Conservation (phyloP, 2,329 filamentous ascomycete genomes). For the Diaporthe amygdali region DNA sequence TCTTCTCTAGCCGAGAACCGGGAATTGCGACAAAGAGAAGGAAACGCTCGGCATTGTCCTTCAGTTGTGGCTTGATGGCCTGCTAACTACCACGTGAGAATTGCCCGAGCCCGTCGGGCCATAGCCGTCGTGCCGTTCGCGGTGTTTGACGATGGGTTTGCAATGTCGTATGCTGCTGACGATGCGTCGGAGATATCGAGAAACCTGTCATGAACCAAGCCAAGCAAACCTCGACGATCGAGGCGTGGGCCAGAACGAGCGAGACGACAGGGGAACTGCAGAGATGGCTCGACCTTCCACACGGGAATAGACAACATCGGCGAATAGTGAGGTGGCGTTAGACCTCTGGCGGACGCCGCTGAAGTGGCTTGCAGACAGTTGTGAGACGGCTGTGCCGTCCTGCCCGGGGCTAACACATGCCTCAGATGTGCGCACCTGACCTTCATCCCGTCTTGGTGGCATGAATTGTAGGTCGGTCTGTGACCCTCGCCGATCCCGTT, state of each 20-base stretch:
- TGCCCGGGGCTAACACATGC: constrained; percentile 17
- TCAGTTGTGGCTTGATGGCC: not conserved
- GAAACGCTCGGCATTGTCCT: not conserved
- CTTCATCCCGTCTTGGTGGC: constrained; percentile 15
- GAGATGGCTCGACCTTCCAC: not conserved
- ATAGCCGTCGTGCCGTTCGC: not conserved
- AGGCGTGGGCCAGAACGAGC: not conserved
- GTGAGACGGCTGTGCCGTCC: constrained; percentile 21
- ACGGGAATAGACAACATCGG: constrained; percentile 6
- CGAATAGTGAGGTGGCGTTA: constrained; percentile 1
- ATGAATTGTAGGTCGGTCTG: not conserved
- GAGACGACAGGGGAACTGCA: not conserved
- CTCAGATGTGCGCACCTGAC: constrained; percentile 21
- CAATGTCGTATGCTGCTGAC: constrained; percentile 1
- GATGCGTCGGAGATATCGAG: not conserved
- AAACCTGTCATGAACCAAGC: not conserved
- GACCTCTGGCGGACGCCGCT: not conserved
- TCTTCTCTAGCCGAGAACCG: not conserved
- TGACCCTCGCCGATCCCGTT: not conserved
- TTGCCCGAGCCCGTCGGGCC: not conserved
- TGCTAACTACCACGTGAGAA: not conserved
- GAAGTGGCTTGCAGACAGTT: constrained; percentile 23
- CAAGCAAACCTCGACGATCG: not conserved
- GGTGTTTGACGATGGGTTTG: not conserved
- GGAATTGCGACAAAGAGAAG: not conserved